A percentile compares a stretch with the other conserved stretches of the same genome.
These are phyloP conservation scores for Fusarium vanettenii DNA, from an alignment of 2,329 filamentous ascomycete species.

Conservation along the genomic window DNA sequence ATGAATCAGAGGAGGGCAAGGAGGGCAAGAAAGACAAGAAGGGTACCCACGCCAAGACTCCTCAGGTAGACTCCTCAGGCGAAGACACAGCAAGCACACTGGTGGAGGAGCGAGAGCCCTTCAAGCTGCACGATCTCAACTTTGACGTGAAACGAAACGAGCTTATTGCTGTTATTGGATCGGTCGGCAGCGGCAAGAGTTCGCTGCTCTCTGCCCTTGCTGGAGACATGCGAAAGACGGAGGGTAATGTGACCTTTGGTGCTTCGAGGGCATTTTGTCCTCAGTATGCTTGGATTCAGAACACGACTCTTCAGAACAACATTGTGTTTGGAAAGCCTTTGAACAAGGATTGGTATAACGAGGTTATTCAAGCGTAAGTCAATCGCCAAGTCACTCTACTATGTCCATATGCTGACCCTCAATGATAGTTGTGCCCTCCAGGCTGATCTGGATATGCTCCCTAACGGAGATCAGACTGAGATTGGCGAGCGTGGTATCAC, in stretches of 20 bases:
- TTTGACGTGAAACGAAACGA: slow-evolving; percentile 79
- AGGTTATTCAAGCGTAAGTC: slow-evolving; percentile 79
- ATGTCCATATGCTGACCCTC: neutral
- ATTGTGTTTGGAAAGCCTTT: slow-evolving; percentile 88
- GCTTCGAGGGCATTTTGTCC: slow-evolving; percentile 90
- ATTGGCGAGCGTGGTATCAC: slow-evolving; percentile 97
- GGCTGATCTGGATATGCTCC: slow-evolving; percentile 92
- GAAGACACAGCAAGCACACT: slow-evolving; percentile 66
- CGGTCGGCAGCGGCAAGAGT: slow-evolving; percentile 91
- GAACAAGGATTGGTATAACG: slow-evolving; percentile 81
- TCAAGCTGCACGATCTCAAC: slow-evolving; percentile 76
- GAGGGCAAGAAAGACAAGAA: slow-evolving; percentile 61
- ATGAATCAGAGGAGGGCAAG: slow-evolving; percentile 64
- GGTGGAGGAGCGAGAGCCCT: slow-evolving; percentile 72
- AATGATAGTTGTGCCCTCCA: slow-evolving; percentile 76
- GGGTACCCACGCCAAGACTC: slow-evolving; percentile 29
- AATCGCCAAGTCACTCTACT: neutral
- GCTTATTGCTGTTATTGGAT: slow-evolving; percentile 85
- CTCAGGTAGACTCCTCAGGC: slow-evolving; percentile 50
- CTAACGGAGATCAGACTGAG: slow-evolving; percentile 87
- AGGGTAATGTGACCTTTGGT: slow-evolving; percentile 78
- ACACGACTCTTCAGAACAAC: slow-evolving; percentile 86
- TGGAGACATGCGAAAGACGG: slow-evolving; percentile 91
- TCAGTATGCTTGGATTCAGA: slow-evolving; percentile 98
- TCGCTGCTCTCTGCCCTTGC: slow-evolving; percentile 90